Evolutionary conservation across 2,329 filamentous ascomycete genomes (phyloP).

Genomic region (Thelonectria discophora): DNA sequence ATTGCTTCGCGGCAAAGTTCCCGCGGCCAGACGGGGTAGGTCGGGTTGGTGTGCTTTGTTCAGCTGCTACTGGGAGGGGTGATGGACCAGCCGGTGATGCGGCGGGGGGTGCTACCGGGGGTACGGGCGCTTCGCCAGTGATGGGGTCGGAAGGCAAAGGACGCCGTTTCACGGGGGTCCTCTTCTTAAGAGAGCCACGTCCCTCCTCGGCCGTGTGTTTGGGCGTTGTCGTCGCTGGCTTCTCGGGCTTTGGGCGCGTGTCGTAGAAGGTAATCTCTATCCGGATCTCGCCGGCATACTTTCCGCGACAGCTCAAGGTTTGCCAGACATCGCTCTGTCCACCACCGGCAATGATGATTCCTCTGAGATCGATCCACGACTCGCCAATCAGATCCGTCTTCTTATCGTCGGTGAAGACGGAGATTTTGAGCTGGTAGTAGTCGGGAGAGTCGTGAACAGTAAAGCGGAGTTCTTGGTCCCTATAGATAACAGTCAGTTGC

Average conservation of each 20-base stretch:
- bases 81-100: constrained; percentile 44
- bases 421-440: constrained; percentile 95
- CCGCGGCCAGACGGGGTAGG: constrained; percentile 53
- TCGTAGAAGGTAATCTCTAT: constrained; percentile 98
- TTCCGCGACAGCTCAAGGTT: constrained; percentile 83
- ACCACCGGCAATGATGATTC: constrained; percentile 83
- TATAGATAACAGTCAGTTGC: constrained; percentile 52
- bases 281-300: constrained; percentile 94
- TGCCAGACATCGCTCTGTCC: constrained; percentile 97
- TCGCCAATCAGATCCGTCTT: constrained; percentile 97
- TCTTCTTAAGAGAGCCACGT: constrained; percentile 54
- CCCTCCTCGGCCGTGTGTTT: constrained; percentile 53
- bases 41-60: constrained; percentile 57
- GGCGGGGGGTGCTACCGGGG: constrained; percentile 12
- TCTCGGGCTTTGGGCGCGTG: constrained; percentile 81
- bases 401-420: constrained; percentile 98
- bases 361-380: constrained; percentile 84
- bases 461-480: constrained; percentile 98
- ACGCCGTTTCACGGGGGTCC: constrained; percentile 78
- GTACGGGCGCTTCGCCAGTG: constrained; percentile 54
- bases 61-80: constrained; percentile 47
- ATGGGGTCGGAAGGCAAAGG: constrained; percentile 85
- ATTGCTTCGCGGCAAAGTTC: constrained; percentile 58
- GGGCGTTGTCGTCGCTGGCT: constrained; percentile 62
- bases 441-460: constrained; percentile 95